Conservation (phyloP, 2,329 filamentous ascomycete genomes). For the Stromatinia cepivora region DNA sequence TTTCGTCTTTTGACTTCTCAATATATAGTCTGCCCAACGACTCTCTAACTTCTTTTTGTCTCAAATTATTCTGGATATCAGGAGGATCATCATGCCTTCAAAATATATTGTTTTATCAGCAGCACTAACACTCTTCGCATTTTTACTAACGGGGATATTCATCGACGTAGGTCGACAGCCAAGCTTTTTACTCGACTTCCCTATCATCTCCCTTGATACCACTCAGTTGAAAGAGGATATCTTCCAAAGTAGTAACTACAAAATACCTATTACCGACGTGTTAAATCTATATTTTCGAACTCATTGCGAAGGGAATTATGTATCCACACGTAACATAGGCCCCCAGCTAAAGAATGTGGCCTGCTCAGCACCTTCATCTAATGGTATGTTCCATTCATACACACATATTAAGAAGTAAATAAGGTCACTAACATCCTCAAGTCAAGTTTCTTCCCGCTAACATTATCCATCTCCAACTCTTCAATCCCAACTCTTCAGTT, state of each 20-base stretch:
- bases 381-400: not conserved
- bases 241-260: not conserved
- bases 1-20: not conserved
- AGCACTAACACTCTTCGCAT: not conserved
- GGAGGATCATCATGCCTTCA: not conserved
- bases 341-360: not conserved
- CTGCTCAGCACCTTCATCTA: conserved; percentile 6
- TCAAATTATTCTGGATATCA: not conserved
- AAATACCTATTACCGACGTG: not conserved
- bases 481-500: not conserved
- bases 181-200: not conserved
- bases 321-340: not conserved
- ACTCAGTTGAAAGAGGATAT: not conserved
- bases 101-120: conserved; percentile 1
- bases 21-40: not conserved
- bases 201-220: conserved; percentile 11
- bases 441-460: conserved; percentile 1
- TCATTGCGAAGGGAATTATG: conserved; percentile 10
- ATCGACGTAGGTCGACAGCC: not conserved
- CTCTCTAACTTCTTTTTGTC: not conserved
- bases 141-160: not conserved
- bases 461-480: conserved; percentile 9
- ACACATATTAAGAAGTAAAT: not conserved
- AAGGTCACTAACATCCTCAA: not conserved
- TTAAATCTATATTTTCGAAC: conserved; percentile 13